Evolutionary conservation across 768 basidiomycete genomes (phyloP).

Genomic region (Suillus placidus): DNA sequence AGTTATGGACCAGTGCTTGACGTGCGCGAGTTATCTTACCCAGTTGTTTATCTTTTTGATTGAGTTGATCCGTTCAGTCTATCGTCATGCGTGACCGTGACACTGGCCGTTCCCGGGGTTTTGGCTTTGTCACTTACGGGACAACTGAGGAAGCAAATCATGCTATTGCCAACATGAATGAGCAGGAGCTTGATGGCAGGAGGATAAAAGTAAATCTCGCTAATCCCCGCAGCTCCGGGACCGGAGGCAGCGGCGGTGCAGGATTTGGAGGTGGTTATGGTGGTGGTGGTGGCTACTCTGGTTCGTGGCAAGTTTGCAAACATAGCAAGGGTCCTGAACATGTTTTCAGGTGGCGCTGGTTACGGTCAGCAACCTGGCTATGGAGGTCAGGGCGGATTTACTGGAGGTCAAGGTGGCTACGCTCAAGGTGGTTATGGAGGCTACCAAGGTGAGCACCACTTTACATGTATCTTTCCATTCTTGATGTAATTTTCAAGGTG

Average conservation of each 20-base stretch:
- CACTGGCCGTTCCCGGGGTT: conserved; percentile 95
- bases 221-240: conserved; percentile 63
- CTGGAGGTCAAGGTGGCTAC: conserved; percentile 33
- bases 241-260: conserved; percentile 47
- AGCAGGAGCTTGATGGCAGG: conserved; percentile 92
- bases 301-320: conserved; percentile 18
- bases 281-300: conserved; percentile 36
- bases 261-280: conserved; percentile 34
- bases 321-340: conserved; percentile 17
- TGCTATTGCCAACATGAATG: conserved; percentile 80
- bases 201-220: conserved; percentile 88
- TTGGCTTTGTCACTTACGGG: conserved; percentile 90
- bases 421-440: conserved; percentile 31
- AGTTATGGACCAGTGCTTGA: conserved; percentile 83
- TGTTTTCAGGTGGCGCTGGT: conserved; percentile 27
- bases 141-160: conserved; percentile 65
- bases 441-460: conserved; percentile 21
- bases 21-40: conserved; percentile 66
- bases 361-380: conserved; percentile 29
- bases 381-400: conserved; percentile 28
- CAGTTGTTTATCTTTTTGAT: conserved; percentile 27
- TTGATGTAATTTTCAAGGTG: conserved; percentile 24
- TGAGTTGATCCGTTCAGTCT: conserved; percentile 56
- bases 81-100: conserved; percentile 99
- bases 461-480: conserved; percentile 4